These are phyloP conservation scores for Fragaria vesca DNA, from an alignment of 306 rosid genomes.

Conservation along the genomic window DNA sequence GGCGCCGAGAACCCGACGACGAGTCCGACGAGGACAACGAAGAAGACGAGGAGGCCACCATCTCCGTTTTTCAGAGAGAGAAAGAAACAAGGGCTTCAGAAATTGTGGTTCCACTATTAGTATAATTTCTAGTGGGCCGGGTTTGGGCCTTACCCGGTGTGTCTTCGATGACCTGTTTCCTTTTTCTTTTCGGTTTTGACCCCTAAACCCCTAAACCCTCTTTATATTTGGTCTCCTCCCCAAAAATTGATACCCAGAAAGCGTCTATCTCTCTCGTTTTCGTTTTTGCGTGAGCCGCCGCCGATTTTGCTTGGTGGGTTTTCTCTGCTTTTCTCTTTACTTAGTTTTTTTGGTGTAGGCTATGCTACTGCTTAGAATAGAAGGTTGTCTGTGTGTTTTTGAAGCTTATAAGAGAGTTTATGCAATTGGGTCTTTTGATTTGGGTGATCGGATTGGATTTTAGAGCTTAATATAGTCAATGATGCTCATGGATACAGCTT, in stretches of 20 bases:
- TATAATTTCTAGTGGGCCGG: background rate
- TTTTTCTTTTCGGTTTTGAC: background rate
- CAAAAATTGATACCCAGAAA: background rate
- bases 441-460: background rate
- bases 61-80: background rate
- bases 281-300: background rate
- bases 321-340: background rate
- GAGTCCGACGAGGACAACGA: constrained; percentile 36
- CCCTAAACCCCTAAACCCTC: background rate
- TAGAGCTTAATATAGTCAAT: background rate
- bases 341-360: background rate
- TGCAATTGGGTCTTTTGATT: background rate
- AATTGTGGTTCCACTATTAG: background rate
- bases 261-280: background rate
- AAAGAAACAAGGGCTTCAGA: constrained; percentile 10
- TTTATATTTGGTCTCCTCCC: background rate
- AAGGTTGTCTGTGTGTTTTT: background rate
- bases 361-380: background rate
- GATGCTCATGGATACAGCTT: background rate
- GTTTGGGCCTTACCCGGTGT: background rate
- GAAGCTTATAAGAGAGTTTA: background rate
- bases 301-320: background rate
- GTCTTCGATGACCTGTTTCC: background rate
- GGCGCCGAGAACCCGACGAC: constrained; percentile 44
- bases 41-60: constrained; percentile 71